Conservation (phyloP, 2,329 filamentous ascomycete species). For the Niveomyces coronatus region DNA sequence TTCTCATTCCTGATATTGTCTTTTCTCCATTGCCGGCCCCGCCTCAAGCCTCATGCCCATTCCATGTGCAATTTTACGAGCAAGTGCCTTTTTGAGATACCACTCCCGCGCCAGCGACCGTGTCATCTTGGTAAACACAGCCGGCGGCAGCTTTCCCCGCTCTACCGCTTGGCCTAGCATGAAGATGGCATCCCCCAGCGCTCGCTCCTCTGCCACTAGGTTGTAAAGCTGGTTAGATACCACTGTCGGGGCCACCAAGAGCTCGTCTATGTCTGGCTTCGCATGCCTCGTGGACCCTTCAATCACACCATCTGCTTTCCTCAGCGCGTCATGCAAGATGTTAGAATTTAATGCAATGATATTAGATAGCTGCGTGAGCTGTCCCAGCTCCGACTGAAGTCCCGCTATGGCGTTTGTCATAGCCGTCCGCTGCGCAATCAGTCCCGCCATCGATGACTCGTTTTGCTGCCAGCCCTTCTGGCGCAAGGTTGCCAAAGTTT, state of each 20-base stretch:
- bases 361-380: constrained; percentile 59
- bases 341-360: constrained; percentile 67
- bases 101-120: constrained; percentile 66
- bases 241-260: constrained; percentile 86
- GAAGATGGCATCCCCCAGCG: constrained; percentile 78
- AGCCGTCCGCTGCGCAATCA: constrained; percentile 69
- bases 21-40: no score
- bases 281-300: constrained; percentile 57
- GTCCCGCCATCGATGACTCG: constrained; percentile 59
- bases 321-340: constrained; percentile 67
- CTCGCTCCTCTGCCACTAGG: constrained; percentile 78
- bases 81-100: constrained; percentile 74
- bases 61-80: constrained; percentile 64
- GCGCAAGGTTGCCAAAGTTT: constrained; percentile 57
- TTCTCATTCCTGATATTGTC: constrained; percentile 8
- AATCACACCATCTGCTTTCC: constrained; percentile 70
- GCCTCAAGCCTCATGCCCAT: constrained; percentile 50
- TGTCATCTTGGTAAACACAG: constrained; percentile 71
- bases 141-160: constrained; percentile 56
- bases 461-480: constrained; percentile 62
- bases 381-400: constrained; percentile 63
- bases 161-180: constrained; percentile 68
- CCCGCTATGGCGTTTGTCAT: constrained; percentile 59
- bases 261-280: constrained; percentile 73
- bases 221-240: constrained; percentile 89